These are phyloP conservation scores for Colletotrichum camelliae DNA, from an alignment of 2,329 filamentous ascomycete genomes.

Conservation along the genomic window DNA sequence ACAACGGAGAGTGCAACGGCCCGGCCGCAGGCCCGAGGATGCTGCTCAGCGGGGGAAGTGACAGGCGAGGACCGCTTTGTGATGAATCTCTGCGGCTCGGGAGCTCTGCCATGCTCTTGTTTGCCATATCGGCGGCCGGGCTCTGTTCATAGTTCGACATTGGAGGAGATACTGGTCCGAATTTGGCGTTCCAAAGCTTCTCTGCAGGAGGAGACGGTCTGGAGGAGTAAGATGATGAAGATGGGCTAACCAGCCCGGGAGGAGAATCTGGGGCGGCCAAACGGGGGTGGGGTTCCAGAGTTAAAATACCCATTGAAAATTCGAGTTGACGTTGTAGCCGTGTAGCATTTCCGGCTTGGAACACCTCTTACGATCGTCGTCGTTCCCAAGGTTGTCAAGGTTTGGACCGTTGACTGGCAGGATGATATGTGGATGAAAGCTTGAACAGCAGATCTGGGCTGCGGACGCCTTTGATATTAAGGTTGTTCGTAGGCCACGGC, in stretches of 20 bases:
- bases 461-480: conserved; percentile 8
- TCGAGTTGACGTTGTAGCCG: conserved; percentile 9
- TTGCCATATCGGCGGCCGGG: conserved; percentile 47
- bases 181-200: conserved; percentile 43
- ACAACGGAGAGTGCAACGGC: conserved; percentile 49
- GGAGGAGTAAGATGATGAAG: conserved; percentile 52
- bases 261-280: conserved; percentile 59
- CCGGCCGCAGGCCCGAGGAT: conserved; percentile 57
- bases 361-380: not conserved
- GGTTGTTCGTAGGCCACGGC: conserved; percentile 1
- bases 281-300: conserved; percentile 54
- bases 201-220: conserved; percentile 49
- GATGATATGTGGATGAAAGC: not conserved
- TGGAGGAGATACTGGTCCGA: conserved; percentile 54
- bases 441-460: not conserved
- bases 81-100: conserved; percentile 39
- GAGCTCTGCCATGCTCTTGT: conserved; percentile 42
- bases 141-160: conserved; percentile 64
- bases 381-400: not conserved
- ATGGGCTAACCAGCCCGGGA: conserved; percentile 59
- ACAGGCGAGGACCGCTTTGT: conserved; percentile 42
- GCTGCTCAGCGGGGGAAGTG: conserved; percentile 62
- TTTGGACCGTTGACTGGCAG: not conserved
- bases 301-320: conserved; percentile 62
- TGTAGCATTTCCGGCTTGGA: conserved; percentile 1